These are phyloP conservation scores for Cytospora piceae DNA, from an alignment of 2,329 filamentous ascomycete genomes.

Conservation along the genomic window DNA sequence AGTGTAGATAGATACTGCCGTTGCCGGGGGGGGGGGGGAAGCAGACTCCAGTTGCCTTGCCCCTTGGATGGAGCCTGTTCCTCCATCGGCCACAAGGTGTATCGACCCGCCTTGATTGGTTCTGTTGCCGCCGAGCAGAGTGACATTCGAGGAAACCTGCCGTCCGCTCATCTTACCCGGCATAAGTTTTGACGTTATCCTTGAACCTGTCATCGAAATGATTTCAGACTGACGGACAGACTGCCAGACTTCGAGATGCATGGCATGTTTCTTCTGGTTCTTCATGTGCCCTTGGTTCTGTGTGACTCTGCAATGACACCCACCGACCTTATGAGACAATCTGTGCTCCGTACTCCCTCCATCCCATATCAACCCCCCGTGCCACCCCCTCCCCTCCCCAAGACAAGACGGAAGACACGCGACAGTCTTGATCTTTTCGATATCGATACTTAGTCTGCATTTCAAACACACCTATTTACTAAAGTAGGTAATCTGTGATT, in stretches of 20 bases:
- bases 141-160: conserved; percentile 16
- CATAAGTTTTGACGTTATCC: background rate
- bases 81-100: conserved; percentile 15
- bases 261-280: background rate
- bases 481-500: too few relatives aligned
- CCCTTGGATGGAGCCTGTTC: conserved; percentile 17
- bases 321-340: background rate
- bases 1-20: conserved; percentile 14
- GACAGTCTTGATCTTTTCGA: background rate
- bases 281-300: background rate
- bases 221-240: background rate
- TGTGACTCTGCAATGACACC: background rate
- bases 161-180: conserved; percentile 16
- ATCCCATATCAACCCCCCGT: too few relatives aligned
- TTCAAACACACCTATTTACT: too few relatives aligned
- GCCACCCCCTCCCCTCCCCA: background rate
- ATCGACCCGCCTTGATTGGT: conserved; percentile 33
- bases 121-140: conserved; percentile 27
- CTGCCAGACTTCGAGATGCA: background rate
- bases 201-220: background rate
- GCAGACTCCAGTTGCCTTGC: conserved; percentile 10
- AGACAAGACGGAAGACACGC: background rate
- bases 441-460: too few relatives aligned
- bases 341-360: background rate
- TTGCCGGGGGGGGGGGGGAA: conserved; percentile 9